Conservation (phyloP, 257 asterid genomes). For the Haberlea rhodopensis region DNA sequence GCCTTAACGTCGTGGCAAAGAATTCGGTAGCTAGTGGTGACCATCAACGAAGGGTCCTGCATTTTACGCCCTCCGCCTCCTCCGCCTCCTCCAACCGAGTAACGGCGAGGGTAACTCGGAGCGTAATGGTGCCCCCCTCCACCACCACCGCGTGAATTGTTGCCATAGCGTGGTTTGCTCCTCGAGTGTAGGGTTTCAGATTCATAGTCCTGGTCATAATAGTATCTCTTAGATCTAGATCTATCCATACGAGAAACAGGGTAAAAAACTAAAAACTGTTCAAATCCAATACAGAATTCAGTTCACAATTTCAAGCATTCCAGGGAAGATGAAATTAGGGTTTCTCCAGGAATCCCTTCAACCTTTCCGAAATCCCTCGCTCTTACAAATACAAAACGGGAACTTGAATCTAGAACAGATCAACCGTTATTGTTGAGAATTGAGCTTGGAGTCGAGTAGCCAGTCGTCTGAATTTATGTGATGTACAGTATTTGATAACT, state of each 20-base stretch:
- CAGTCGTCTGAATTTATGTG: slow-evolving; percentile 25
- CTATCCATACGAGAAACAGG: slow-evolving; percentile 76
- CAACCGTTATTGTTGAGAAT: slow-evolving; percentile 20
- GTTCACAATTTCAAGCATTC: slow-evolving; percentile 15
- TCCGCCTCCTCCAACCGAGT: slow-evolving; percentile 34
- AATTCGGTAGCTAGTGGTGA: slow-evolving; percentile 79
- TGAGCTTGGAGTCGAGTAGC: slow-evolving; percentile 24
- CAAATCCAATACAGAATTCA: slow-evolving; percentile 30
- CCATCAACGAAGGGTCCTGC: slow-evolving; percentile 58
- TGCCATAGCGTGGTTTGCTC: slow-evolving; percentile 47
- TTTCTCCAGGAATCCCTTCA: slow-evolving; percentile 28
- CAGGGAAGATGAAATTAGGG: slow-evolving; percentile 41
- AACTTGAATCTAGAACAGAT: slow-evolving; percentile 10
- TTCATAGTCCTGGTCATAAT: slow-evolving; percentile 72
- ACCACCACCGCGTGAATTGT: slow-evolving; percentile 40
- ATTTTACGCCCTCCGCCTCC: slow-evolving; percentile 57
- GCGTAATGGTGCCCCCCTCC: slow-evolving; percentile 44
- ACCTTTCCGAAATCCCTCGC: slow-evolving; percentile 12
- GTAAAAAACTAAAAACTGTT: slow-evolving; percentile 7
- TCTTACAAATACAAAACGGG: slow-evolving; percentile 3
- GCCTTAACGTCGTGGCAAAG: slow-evolving; percentile 81
- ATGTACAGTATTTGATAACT: slow-evolving; percentile 24
- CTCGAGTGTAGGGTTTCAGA: slow-evolving; percentile 61
- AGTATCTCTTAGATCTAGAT: slow-evolving; percentile 83
- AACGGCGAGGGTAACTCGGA: slow-evolving; percentile 45